Base-by-base conservation (phyloP, 768 basidiomycete genomes). In the Psilocybe subaeruginosa region DNA sequence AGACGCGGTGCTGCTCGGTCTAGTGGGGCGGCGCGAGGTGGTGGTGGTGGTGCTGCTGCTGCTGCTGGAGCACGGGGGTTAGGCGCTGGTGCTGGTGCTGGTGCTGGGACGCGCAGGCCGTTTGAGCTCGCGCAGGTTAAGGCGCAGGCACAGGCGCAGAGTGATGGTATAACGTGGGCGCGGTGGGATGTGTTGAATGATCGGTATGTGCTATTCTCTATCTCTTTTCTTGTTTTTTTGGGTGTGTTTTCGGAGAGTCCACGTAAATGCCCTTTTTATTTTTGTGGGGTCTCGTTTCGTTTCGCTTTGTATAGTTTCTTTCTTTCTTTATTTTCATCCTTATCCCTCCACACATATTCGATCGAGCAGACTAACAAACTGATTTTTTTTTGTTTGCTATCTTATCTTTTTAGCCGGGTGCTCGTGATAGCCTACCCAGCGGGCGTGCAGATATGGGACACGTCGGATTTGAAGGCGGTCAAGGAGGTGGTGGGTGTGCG, bases 361-460 rank as follows among this genome's bases (percentile, higher is more conserved):
- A 23, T 23, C 23, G 23, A 23, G 2, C 23, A 23, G 23, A 23
- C 2, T 23, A 23, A 2, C 2, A 23, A 23, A 23, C 23, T 23
- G 23, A 19, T 19, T 19, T 19, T 19, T 19, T 19, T 19, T 19
- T 19, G 19, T 19, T 19, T 19, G 19, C 1, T 19, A 19, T 23
- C 23, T 23, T 23, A 41, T 45, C 37, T 52, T 19, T 23, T 30
- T 19, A 52, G 51, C 4, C 33, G 49, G 16, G 43, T 53, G 8
- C 50, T 59, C 27, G 51, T 37, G 1, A 19, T 52, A 8, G 41
- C 49, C 14, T 56, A 50, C 54, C 30, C 45, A 11, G 16, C 17
- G 2, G 17, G 31, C 4, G 66, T 90, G 43, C 83, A 88, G 67
- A 76, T 88, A 17, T 90, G 87, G 87, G 86, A 89, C 64, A 84